Evolutionary conservation across 1,284 basidiomycete genomes (phyloP), one percentile per base, ranked within the genome.

Genomic region (Coniophora puteana): DNA sequence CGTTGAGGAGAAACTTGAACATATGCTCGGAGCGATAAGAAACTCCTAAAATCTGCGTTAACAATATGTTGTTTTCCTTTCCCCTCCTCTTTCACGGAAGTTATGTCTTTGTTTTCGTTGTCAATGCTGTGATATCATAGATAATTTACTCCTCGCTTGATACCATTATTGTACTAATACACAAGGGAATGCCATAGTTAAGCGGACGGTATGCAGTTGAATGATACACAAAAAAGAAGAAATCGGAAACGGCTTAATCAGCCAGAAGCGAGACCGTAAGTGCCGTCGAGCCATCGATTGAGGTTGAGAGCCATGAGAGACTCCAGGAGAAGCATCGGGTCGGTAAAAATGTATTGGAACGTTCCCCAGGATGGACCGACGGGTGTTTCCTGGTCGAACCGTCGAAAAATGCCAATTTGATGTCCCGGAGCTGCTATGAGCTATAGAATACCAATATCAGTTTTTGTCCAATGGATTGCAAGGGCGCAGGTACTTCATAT

Each of bases 1-100:
- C 16, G 72, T 87, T 8, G 86, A 89, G 59, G 86, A 89, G 55
- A 72, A 76, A 48, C 63, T 86, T 42, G 86, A 89, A 47, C 78
- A 78, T 47, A 82, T 88, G 80, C 68, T 89, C 47, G 78, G 74
- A 33, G 63, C 74, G 31, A 72, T 84, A 57, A 66, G 66, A 46
- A 59, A 63, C 47, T 33, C 57, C 40, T 67, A 51, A 62, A 46
- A 49, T 41, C 51, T 51, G 25, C 22, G 12, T 32, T 36, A 43
- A 41, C 44, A 43, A 47, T 54, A 48, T 50, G 50, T 51, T 41
- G 33, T 36, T 46, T 50, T 49, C 42, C 49, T 40, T 14, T 50
- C 45, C 51, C 43, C 46, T 47, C 36, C 32, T 31, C 34, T 36
- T 36, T 46, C 14, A 22, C 44, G 45, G 35, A 46, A n/a, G 24